Conservation (phyloP, 371 early-diverging fungal species). For the Rozella allomycis region DNA sequence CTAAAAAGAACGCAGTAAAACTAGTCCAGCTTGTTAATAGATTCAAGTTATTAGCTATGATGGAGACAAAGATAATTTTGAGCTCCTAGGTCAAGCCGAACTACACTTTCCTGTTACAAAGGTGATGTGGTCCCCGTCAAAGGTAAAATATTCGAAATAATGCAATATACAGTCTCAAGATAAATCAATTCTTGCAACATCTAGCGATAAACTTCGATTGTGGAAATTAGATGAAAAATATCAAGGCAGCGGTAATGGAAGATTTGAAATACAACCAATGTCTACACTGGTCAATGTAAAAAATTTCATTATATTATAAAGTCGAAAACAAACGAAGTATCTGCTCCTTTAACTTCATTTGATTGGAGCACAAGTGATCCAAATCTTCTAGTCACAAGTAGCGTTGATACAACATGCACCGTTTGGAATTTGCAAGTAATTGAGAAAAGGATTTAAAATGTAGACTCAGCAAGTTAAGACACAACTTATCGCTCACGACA, state of each 20-base stretch:
- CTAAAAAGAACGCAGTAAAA: too few relatives aligned
- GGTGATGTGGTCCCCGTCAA: constrained; percentile 62
- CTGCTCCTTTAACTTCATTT: constrained; percentile 79
- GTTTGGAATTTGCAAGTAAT: constrained; percentile 74
- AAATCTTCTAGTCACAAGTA: constrained; percentile 57
- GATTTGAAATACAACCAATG: constrained; percentile 1
- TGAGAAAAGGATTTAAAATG: not conserved
- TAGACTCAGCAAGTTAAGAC: constrained; percentile 76
- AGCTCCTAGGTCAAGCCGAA: constrained; percentile 45
- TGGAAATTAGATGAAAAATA: constrained; percentile 48
- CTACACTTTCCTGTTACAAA: constrained; percentile 77
- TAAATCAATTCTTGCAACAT: constrained; percentile 43
- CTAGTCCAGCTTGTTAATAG: too few relatives aligned
- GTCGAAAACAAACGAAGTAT: constrained; percentile 38
- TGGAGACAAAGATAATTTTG: constrained; percentile 26
- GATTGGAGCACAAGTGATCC: constrained; percentile 86
- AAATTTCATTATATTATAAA: not conserved
- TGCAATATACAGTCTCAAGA: constrained; percentile 1
- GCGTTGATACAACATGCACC: constrained; percentile 92
- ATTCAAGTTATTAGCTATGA: constrained; percentile 7
- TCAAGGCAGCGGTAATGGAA: constrained; percentile 1
- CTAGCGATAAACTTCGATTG: constrained; percentile 61
- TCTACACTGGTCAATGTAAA: not conserved
- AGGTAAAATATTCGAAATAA: constrained; percentile 14
- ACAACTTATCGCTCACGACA: constrained; percentile 90